These are phyloP conservation scores for Cyclostephanos tholiformis DNA, from an alignment of 108 stramenopile species.

Conservation along the genomic window DNA sequence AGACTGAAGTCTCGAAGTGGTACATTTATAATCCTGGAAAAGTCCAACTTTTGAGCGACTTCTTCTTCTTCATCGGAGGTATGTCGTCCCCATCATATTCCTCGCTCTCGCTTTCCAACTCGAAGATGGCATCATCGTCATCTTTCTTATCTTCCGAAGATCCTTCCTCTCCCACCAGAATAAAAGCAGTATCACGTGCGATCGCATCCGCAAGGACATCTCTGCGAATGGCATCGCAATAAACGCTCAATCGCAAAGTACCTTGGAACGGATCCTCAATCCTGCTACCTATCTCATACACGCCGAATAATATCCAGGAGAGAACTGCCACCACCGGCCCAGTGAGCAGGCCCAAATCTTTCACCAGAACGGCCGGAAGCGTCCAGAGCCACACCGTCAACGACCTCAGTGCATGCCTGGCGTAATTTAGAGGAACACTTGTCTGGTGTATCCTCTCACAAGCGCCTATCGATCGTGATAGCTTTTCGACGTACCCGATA, in stretches of 20 bases:
- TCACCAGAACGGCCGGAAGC: conserved; percentile 86
- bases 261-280: conserved; percentile 98
- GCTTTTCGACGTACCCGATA: conserved; percentile 77
- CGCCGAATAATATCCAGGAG: conserved; percentile 93
- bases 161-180: conserved; percentile 40
- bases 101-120: conserved; percentile 51
- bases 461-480: conserved; percentile 78
- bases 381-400: conserved; percentile 91
- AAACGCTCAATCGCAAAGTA: conserved; percentile 75
- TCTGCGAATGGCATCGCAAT: conserved; percentile 81
- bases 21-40: neutral
- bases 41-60: conserved; percentile 7
- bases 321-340: conserved; percentile 82
- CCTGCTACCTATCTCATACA: conserved; percentile 91
- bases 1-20: no score
- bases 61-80: conserved; percentile 21
- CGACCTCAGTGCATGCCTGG: conserved; percentile 88
- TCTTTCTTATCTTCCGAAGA: conserved; percentile 18
- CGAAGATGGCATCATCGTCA: conserved; percentile 40
- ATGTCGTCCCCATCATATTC: conserved; percentile 45
- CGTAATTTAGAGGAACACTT: conserved; percentile 94
- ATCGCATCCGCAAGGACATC: conserved; percentile 85
- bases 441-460: conserved; percentile 96
- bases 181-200: conserved; percentile 75
- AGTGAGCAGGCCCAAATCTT: conserved; percentile 77